phyloP scores from a whole-genome alignment of 1,139 yeast genomes.

The Ogataea hybrid region DNA sequence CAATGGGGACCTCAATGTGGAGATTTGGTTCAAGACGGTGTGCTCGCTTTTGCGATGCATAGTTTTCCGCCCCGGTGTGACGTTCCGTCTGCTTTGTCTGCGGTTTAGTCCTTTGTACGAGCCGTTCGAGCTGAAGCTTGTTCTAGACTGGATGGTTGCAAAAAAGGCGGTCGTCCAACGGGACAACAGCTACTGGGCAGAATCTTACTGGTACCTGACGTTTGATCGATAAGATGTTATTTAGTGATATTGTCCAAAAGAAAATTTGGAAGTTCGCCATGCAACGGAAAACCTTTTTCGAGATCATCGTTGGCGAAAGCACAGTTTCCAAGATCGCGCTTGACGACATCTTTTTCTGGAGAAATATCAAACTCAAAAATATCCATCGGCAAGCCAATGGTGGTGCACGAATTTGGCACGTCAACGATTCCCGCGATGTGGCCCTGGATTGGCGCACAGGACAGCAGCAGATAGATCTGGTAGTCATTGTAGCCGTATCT shows the following conservation, averaged over 20 bases:
- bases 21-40: constrained; percentile 59
- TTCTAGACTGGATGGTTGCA: constrained; percentile 57
- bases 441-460: constrained; percentile 50
- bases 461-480: constrained; percentile 44
- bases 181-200: constrained; percentile 49
- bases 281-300: constrained; percentile 25
- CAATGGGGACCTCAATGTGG: constrained; percentile 54
- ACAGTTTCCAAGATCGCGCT: constrained; percentile 37
- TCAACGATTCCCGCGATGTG: constrained; percentile 52
- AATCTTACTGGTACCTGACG: constrained; percentile 48
- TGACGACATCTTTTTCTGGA: constrained; percentile 36
- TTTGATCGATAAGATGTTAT: constrained; percentile 9
- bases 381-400: constrained; percentile 49
- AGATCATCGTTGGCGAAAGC: constrained; percentile 33
- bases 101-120: constrained; percentile 45
- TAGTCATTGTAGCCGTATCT: constrained; percentile 49
- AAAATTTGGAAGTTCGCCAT: constrained; percentile 27
- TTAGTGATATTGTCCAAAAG: constrained; percentile 22
- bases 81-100: constrained; percentile 34
- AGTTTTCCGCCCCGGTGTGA: constrained; percentile 69
- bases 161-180: constrained; percentile 42
- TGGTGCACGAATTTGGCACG: constrained; percentile 51
- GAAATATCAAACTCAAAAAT: constrained; percentile 48
- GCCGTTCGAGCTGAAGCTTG: constrained; percentile 44
- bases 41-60: constrained; percentile 48